Evolutionary conservation across 441 rosid species (phyloP).

Genomic region (Erysimum cheiri): DNA sequence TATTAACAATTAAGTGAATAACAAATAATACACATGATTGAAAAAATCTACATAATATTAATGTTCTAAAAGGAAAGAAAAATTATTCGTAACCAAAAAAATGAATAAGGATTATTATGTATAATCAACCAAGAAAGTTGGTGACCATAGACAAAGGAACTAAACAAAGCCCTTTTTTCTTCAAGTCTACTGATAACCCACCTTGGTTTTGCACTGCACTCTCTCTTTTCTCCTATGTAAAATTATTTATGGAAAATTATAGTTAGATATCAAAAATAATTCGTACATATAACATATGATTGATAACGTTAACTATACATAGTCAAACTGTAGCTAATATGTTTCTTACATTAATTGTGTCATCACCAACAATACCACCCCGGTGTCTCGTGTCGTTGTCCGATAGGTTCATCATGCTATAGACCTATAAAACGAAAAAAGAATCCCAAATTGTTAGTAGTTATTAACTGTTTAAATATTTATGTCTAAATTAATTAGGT

Average conservation of each 20-base stretch:
- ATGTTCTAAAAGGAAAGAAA: background rate
- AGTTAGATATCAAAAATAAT: background rate
- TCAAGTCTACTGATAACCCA: conserved; percentile 47
- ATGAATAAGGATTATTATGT: conserved; percentile 17
- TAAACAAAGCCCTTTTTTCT: conserved; percentile 59
- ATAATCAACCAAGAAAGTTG: conserved; percentile 49
- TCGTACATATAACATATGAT: background rate
- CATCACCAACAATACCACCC: conserved; percentile 40
- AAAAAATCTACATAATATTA: background rate
- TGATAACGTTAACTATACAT: conserved; percentile 1
- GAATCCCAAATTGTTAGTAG: background rate
- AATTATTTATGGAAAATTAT: background rate
- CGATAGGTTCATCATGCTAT: conserved; percentile 42
- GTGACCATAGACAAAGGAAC: conserved; percentile 54
- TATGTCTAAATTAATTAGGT: background rate
- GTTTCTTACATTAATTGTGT: conserved; percentile 40
- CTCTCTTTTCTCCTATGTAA: conserved; percentile 27
- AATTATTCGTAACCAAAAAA: background rate
- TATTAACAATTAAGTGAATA: conserved; percentile 6
- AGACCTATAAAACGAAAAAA: conserved; percentile 35
- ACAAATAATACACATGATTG: background rate
- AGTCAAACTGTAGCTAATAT: background rate
- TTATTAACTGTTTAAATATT: conserved; percentile 1
- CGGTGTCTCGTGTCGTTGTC: conserved; percentile 36
- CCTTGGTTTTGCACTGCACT: conserved; percentile 22